Percentiles rank a stretch among this genome's conserved stretches.
Conservation (phyloP, 2,329 filamentous ascomycete genomes). For the Mariannaea sp. region DNA sequence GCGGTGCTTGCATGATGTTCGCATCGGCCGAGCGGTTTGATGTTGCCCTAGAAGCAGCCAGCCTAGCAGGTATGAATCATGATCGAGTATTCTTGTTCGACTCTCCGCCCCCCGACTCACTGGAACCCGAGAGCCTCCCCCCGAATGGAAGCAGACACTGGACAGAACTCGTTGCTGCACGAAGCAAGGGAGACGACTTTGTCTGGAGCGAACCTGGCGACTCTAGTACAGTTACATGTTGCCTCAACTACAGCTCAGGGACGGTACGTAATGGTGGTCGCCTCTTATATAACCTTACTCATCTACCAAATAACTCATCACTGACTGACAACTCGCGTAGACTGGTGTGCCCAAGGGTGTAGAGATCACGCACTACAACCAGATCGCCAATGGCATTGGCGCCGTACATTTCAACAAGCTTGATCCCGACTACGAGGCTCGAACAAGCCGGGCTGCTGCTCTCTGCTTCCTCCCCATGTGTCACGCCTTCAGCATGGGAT, state of each 20-base stretch:
- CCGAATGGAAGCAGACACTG: constrained; percentile 55
- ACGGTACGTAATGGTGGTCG: constrained; percentile 48
- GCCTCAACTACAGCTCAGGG: constrained; percentile 79
- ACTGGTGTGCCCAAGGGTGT: constrained; percentile 87
- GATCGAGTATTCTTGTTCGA: constrained; percentile 70
- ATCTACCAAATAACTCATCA: background rate
- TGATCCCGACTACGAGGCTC: constrained; percentile 54
- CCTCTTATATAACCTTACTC: no score
- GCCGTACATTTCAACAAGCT: constrained; percentile 53
- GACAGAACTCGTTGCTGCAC: constrained; percentile 62
- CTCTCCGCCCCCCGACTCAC: constrained; percentile 53
- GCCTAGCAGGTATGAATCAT: constrained; percentile 57
- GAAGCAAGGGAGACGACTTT: constrained; percentile 59
- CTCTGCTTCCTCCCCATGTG: constrained; percentile 80
- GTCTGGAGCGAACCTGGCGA: constrained; percentile 64
- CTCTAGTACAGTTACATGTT: constrained; percentile 60
- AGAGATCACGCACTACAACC: constrained; percentile 77
- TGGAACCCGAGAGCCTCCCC: constrained; percentile 19
- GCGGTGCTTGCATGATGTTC: constrained; percentile 69
- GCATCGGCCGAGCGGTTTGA: constrained; percentile 64
- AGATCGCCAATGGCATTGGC: constrained; percentile 71
- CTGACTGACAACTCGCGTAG: constrained; percentile 22
- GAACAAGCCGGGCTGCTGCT: constrained; percentile 45
- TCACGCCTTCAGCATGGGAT: constrained; percentile 74
- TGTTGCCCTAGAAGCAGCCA: constrained; percentile 69